Percentiles rank a stretch among this genome's conserved stretches.
Evolutionary conservation across 2,329 filamentous ascomycete genomes (phyloP).

Genomic region (Aspergillus transmontanensis): DNA sequence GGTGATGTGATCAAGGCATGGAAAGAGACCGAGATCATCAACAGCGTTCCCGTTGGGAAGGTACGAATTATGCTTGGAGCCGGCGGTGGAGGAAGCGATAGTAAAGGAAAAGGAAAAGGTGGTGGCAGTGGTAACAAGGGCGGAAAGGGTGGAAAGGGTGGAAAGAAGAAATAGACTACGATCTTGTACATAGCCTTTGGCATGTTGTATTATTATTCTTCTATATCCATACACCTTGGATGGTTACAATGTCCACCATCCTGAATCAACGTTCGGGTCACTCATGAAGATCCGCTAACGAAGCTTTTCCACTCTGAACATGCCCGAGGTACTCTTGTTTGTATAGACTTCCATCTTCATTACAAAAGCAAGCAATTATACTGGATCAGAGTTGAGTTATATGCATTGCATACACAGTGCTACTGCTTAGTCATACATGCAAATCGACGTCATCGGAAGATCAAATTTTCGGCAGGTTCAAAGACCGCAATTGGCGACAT

Average conservation of each 20-base stretch:
- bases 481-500: slow-evolving; percentile 2
- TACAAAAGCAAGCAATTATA: background rate
- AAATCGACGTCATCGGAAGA: slow-evolving; percentile 12
- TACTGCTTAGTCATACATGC: slow-evolving; percentile 8
- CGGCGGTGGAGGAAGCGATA: slow-evolving; percentile 33
- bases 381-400: background rate
- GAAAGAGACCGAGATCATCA: slow-evolving; percentile 80
- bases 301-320: background rate
- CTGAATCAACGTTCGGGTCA: background rate
- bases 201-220: background rate
- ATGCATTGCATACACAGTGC: background rate
- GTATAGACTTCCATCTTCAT: background rate
- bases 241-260: background rate
- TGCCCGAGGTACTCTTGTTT: background rate
- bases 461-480: slow-evolving; percentile 7
- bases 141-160: slow-evolving; percentile 41
- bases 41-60: slow-evolving; percentile 77
- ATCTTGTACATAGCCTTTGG: background rate
- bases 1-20: slow-evolving; percentile 79
- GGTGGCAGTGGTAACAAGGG: slow-evolving; percentile 30
- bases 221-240: background rate
- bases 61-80: slow-evolving; percentile 75
- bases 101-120: slow-evolving; percentile 43
- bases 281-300: background rate
- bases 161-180: slow-evolving; percentile 42